These are phyloP conservation scores for Leishmania lainsoni DNA, from an alignment of 208 protist genomes.

Conservation along the genomic window DNA sequence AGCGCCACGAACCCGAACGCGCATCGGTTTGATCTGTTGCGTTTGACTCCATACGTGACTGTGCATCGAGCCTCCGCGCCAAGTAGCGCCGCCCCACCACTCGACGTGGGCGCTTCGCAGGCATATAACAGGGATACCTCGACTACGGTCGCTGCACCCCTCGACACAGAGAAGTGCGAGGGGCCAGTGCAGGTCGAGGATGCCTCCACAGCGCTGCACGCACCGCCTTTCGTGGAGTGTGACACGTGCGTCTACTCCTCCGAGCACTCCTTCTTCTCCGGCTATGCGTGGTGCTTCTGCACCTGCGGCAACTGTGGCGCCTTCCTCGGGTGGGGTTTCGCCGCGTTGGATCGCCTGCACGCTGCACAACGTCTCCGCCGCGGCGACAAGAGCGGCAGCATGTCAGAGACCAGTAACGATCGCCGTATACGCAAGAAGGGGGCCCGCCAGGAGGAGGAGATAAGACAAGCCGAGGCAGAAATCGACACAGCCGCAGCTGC, in stretches of 20 bases:
- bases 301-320: conserved; percentile 55
- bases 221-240: conserved; percentile 26
- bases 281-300: conserved; percentile 72
- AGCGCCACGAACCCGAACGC: conserved; percentile 75
- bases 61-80: neutral
- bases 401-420: neutral
- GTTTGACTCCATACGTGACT: conserved; percentile 34
- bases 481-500: neutral
- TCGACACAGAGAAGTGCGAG: neutral
- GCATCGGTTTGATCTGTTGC: conserved; percentile 76
- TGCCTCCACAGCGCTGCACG: neutral
- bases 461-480: neutral
- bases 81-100: neutral
- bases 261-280: conserved; percentile 83
- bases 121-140: neutral
- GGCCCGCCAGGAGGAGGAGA: neutral
- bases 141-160: neutral
- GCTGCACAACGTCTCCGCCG: neutral
- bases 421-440: neutral
- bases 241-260: conserved; percentile 43
- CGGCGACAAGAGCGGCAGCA: neutral
- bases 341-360: conserved; percentile 19
- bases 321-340: conserved; percentile 87
- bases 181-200: neutral
- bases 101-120: neutral